Percentiles rank a stretch among this genome's conserved stretches.
These are phyloP conservation scores for Populus hybrid DNA, from an alignment of 441 rosid species.

Conservation along the genomic window DNA sequence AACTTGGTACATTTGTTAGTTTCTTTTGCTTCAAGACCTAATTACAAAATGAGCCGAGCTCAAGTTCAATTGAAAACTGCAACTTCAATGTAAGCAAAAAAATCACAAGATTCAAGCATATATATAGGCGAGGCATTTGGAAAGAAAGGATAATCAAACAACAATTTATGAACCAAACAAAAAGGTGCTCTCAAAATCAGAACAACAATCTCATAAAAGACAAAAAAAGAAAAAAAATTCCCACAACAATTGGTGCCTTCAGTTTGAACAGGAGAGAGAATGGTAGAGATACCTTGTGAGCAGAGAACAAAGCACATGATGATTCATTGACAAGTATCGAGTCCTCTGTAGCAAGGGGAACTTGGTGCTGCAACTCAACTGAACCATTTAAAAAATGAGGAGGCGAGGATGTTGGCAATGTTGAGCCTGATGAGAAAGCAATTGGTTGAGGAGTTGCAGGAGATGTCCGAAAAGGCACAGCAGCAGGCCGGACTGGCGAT, in stretches of 20 bases:
- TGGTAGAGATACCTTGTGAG: constrained; percentile 59
- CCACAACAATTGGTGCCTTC: background rate
- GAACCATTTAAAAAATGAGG: constrained; percentile 74
- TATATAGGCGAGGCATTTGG: background rate
- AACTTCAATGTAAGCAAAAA: background rate
- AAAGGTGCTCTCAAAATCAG: background rate
- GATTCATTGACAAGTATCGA: constrained; percentile 39
- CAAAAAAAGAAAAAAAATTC: background rate
- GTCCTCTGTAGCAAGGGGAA: constrained; percentile 54
- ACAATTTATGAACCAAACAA: background rate
- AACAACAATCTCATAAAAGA: background rate
- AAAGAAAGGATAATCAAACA: background rate
- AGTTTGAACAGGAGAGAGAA: constrained; percentile 16
- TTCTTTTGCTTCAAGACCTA: constrained; percentile 90
- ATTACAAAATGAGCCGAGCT: constrained; percentile 8
- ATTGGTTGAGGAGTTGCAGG: constrained; percentile 92
- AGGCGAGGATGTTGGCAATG: constrained; percentile 84
- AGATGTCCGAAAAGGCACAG: constrained; percentile 88
- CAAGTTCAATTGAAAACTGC: background rate
- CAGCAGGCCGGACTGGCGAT: constrained; percentile 94
- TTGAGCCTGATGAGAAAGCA: constrained; percentile 68
- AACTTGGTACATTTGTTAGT: constrained; percentile 78
- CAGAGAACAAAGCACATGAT: constrained; percentile 71
- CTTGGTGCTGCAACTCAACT: constrained; percentile 50
- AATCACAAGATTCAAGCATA: background rate